phyloP scores from a whole-genome alignment of 495 filamentous ascomycete species.

The Hamigera avellanea region DNA sequence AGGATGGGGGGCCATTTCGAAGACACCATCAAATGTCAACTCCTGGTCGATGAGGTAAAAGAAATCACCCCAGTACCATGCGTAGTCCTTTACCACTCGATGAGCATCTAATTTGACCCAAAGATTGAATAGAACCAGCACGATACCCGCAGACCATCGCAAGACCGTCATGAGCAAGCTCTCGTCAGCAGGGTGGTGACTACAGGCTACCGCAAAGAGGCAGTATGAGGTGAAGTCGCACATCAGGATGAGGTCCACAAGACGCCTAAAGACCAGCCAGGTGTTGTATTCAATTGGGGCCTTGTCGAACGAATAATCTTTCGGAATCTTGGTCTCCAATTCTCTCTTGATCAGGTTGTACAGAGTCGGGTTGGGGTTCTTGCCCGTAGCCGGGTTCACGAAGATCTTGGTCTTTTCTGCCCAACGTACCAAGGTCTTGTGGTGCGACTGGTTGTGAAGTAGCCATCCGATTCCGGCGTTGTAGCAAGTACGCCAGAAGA shows the following conservation, averaged over 20 bases:
- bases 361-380: slow-evolving; percentile 68
- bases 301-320: slow-evolving; percentile 86
- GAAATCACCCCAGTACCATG: slow-evolving; percentile 99
- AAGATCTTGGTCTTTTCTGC: slow-evolving; percentile 77
- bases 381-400: slow-evolving; percentile 64
- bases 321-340: slow-evolving; percentile 84
- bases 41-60: slow-evolving; percentile 98
- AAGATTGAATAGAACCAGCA: slow-evolving; percentile 85
- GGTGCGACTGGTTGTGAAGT: slow-evolving; percentile 78
- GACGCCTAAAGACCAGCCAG: slow-evolving; percentile 88
- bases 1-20: slow-evolving; percentile 97
- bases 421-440: slow-evolving; percentile 78
- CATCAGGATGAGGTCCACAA: slow-evolving; percentile 95
- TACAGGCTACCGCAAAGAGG: slow-evolving; percentile 87
- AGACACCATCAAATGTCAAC: slow-evolving; percentile 95
- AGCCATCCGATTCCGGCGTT: slow-evolving; percentile 91
- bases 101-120: slow-evolving; percentile 99
- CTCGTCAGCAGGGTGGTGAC: slow-evolving; percentile 60
- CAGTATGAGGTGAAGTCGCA: slow-evolving; percentile 96
- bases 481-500: slow-evolving; percentile 88
- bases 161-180: slow-evolving; percentile 50
- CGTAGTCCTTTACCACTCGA: slow-evolving; percentile 97
- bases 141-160: slow-evolving; percentile 73
- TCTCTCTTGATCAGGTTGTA: slow-evolving; percentile 78
- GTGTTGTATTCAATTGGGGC: slow-evolving; percentile 98